These are phyloP conservation scores for Taphrina communis DNA, from an alignment of 1,139 yeast genomes.

Conservation along the genomic window DNA sequence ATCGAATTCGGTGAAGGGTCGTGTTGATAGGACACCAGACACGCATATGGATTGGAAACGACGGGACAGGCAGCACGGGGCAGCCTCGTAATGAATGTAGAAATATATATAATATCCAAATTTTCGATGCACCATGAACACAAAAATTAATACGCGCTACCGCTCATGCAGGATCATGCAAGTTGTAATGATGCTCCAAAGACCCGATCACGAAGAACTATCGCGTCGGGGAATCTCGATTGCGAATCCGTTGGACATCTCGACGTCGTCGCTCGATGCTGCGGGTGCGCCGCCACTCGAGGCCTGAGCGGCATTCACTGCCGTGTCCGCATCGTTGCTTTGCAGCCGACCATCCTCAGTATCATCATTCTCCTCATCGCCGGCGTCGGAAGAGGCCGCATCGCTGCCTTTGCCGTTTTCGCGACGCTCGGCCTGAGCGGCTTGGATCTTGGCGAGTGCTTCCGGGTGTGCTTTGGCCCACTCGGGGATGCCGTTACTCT, in stretches of 20 bases:
- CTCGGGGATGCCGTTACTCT: conserved; percentile 5
- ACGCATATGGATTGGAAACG: too few relatives aligned
- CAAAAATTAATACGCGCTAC: neutral
- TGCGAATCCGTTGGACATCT: neutral
- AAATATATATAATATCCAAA: neutral
- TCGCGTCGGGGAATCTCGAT: neutral
- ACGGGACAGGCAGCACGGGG: neutral
- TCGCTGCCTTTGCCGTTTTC: neutral
- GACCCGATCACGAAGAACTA: neutral
- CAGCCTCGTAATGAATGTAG: neutral
- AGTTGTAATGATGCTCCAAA: neutral
- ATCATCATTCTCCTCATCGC: neutral
- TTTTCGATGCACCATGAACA: neutral
- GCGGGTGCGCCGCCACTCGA: neutral
- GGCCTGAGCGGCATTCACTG: neutral
- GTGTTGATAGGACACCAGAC: neutral
- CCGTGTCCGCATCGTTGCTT: neutral
- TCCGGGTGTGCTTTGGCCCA: conserved; percentile 24
- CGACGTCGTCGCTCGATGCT: neutral
- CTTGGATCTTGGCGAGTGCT: conserved; percentile 11
- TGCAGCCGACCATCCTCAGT: neutral
- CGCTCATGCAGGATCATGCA: neutral
- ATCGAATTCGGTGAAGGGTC: neutral
- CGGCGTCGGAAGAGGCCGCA: neutral
- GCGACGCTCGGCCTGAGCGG: conserved; percentile 1